These are phyloP conservation scores for Vicia sativa DNA, from an alignment of 306 rosid genomes.

Conservation along the genomic window DNA sequence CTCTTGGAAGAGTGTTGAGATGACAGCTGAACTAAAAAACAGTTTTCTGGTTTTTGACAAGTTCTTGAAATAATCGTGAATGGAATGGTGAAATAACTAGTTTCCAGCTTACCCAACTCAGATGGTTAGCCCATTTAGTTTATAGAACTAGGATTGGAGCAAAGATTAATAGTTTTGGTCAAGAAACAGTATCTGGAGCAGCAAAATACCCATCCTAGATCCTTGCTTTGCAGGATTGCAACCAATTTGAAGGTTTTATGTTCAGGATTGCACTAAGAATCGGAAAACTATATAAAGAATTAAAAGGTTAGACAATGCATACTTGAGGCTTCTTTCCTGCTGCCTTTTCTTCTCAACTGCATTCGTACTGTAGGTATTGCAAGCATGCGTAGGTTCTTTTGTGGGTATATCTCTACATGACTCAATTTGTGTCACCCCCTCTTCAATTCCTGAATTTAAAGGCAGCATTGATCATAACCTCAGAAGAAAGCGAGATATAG, in stretches of 20 bases:
- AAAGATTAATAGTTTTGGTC: not conserved
- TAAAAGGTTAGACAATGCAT: slow-evolving; percentile 23
- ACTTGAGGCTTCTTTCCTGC: slow-evolving; percentile 53
- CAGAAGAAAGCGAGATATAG: slow-evolving; percentile 27
- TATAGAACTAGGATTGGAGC: not conserved
- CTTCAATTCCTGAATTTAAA: slow-evolving; percentile 48
- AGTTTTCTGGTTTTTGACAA: too few relatives aligned
- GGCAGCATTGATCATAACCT: slow-evolving; percentile 21
- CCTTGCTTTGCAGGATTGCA: slow-evolving; percentile 20
- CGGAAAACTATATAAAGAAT: slow-evolving; percentile 5
- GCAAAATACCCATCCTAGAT: slow-evolving; percentile 18
- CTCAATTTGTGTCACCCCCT: slow-evolving; percentile 32
- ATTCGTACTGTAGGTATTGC: slow-evolving; percentile 38
- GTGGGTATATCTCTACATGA: slow-evolving; percentile 23
- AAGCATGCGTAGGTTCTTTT: slow-evolving; percentile 41
- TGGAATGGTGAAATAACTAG: not conserved
- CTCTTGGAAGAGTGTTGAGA: not conserved
- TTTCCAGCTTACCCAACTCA: slow-evolving; percentile 7
- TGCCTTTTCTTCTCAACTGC: slow-evolving; percentile 53
- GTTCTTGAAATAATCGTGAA: not conserved
- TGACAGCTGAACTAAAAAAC: too few relatives aligned
- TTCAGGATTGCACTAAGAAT: not conserved
- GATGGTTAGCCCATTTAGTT: not conserved
- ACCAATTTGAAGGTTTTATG: slow-evolving; percentile 9
- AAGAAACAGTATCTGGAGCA: slow-evolving; percentile 3